Evolutionary conservation across 2,329 filamentous ascomycete species (phyloP).

Genomic region (Sporothrix globosa): DNA sequence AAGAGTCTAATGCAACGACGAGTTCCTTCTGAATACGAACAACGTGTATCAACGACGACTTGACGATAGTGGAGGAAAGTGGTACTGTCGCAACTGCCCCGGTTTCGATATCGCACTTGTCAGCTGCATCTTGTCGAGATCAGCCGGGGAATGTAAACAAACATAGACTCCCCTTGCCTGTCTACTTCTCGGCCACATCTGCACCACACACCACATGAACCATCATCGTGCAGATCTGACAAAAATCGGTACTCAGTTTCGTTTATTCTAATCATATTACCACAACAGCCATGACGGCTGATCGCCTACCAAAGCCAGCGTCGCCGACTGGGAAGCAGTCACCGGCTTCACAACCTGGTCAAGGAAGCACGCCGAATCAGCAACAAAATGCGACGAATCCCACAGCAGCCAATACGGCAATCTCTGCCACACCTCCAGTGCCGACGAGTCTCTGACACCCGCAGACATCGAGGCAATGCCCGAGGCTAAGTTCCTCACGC

Average conservation of each 20-base stretch:
- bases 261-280: background rate
- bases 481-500: background rate
- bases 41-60: background rate
- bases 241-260: background rate
- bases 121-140: background rate
- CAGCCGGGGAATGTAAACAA: constrained; percentile 1
- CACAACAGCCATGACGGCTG: background rate
- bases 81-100: background rate
- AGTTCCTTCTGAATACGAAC: background rate
- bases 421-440: background rate
- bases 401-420: background rate
- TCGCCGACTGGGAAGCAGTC: background rate
- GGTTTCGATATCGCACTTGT: background rate
- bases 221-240: background rate
- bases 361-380: background rate
- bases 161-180: background rate
- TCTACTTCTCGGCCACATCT: background rate
- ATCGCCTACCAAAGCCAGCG: background rate
- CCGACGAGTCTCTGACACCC: background rate
- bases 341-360: background rate
- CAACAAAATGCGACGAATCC: background rate
- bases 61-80: background rate
- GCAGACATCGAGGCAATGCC: background rate
- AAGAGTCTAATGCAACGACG: background rate
- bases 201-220: background rate